These are phyloP conservation scores for Echinosophora koreensis DNA, from an alignment of 306 rosid genomes.

Conservation along the genomic window DNA sequence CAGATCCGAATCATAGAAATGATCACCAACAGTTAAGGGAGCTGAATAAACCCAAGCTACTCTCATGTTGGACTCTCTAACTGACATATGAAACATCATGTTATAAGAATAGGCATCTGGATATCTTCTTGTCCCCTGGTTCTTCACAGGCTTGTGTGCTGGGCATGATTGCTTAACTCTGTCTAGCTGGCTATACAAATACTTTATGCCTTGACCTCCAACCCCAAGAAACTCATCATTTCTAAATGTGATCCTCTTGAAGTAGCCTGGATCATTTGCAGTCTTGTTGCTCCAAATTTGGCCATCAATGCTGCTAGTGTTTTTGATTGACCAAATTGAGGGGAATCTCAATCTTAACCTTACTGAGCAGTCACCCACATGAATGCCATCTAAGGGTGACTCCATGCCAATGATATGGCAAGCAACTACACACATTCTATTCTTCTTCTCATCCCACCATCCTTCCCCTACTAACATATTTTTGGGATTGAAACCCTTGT, in stretches of 20 bases:
- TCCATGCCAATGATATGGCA: conserved; percentile 47
- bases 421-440: conserved; percentile 50
- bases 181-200: conserved; percentile 58
- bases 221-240: background rate
- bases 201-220: conserved; percentile 42
- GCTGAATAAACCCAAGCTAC: conserved; percentile 50
- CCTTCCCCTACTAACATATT: conserved; percentile 64
- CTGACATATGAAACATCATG: conserved; percentile 58
- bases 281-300: conserved; percentile 70
- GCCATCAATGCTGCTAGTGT: conserved; percentile 56
- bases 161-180: conserved; percentile 53
- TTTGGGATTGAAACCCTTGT: conserved; percentile 47
- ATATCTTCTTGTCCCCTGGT: conserved; percentile 12
- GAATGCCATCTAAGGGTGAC: conserved; percentile 48
- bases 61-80: conserved; percentile 28
- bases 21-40: conserved; percentile 55
- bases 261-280: conserved; percentile 49
- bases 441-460: conserved; percentile 62
- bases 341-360: conserved; percentile 58
- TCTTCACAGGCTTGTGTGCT: conserved; percentile 7
- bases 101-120: conserved; percentile 45
- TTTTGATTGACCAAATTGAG: conserved; percentile 60
- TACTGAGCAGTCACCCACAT: conserved; percentile 66
- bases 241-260: conserved; percentile 51
- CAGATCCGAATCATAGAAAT: background rate